These are phyloP conservation scores for Juglanconis sp. DNA, from an alignment of 2,329 filamentous ascomycete species.

Conservation along the genomic window DNA sequence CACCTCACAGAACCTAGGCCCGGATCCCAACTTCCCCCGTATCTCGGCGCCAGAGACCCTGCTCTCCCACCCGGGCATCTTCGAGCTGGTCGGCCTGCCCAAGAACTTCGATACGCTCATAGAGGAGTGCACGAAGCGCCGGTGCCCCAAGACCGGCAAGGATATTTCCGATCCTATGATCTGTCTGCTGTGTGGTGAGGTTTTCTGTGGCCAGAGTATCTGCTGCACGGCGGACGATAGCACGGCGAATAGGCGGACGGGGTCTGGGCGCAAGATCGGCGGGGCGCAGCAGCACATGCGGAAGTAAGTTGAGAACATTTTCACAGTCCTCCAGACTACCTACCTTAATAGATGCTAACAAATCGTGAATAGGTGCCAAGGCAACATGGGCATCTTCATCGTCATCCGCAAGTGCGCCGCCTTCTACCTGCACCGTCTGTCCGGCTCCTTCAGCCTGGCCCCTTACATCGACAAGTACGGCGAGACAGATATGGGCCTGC, in stretches of 20 bases:
- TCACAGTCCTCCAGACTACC: background rate
- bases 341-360: constrained; percentile 11
- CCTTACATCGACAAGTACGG: constrained; percentile 96
- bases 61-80: constrained; percentile 81
- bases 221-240: constrained; percentile 74
- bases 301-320: constrained; percentile 57
- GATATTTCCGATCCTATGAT: constrained; percentile 87
- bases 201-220: constrained; percentile 90
- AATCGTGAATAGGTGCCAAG: constrained; percentile 65
- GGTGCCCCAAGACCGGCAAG: constrained; percentile 86
- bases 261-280: constrained; percentile 56
- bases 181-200: constrained; percentile 93
- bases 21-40: background rate
- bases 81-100: constrained; percentile 88
- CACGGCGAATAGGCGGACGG: constrained; percentile 31
- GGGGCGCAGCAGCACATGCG: constrained; percentile 88
- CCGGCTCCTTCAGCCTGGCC: constrained; percentile 80
- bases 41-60: constrained; percentile 24
- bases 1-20: background rate
- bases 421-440: constrained; percentile 76
- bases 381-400: constrained; percentile 88
- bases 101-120: constrained; percentile 90
- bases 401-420: constrained; percentile 96
- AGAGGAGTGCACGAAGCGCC: constrained; percentile 80
- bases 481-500: constrained; percentile 87